Base-by-base conservation (phyloP, 139 green algal genomes). In the Cymbomonas tetramitiformis region DNA sequence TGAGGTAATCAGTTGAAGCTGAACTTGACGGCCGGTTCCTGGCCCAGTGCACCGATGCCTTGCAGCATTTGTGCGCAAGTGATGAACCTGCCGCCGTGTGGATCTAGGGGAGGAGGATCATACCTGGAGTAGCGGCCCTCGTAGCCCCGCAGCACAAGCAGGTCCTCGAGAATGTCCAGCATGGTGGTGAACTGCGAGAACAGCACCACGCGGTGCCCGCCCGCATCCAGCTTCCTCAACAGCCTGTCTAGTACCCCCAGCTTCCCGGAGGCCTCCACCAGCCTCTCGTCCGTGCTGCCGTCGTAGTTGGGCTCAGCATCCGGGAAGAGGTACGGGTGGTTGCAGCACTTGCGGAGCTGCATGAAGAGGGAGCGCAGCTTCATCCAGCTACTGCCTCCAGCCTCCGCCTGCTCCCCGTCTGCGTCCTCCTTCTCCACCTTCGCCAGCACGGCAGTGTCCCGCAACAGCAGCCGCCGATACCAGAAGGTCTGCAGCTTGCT, bases 321-420 rank as follows among this genome's bases (percentile, higher is more conserved):
- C 36, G 78, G 64, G 63, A 92, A 87, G 4, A 88, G 74, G 75
- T 86, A 94, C n/a, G 90, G 90, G 76, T 96, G 90, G 74, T 96
- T 96, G 80, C 90, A 97, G 75, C 87, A 96, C 74, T 96, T 98
- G 57, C 88, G 82, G 71, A 98, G 75, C 80, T 98, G 86, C 88
- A 96, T 98, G 29, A 96, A 85, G 28, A 99, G 90, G 73, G 97
- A 97, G 40, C 96, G 83, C 65, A 97, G 83, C 50, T 86, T 82
- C 29, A 75, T 87, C 61, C 81, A 76, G 60, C 94, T 86, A 15
- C 71, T 70, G 2, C 15, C 55, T 29, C 40, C 40, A 36, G 51
- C 30, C 31, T 56, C 51, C 51, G 21, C 18, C 41, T 39, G 34
- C 21, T 30, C 31, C 49, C 26, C 33, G 40, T 30, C 30, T 38